Conservation (phyloP, 164 flowering plant species). For the Dillenia suffruticosa region DNA sequence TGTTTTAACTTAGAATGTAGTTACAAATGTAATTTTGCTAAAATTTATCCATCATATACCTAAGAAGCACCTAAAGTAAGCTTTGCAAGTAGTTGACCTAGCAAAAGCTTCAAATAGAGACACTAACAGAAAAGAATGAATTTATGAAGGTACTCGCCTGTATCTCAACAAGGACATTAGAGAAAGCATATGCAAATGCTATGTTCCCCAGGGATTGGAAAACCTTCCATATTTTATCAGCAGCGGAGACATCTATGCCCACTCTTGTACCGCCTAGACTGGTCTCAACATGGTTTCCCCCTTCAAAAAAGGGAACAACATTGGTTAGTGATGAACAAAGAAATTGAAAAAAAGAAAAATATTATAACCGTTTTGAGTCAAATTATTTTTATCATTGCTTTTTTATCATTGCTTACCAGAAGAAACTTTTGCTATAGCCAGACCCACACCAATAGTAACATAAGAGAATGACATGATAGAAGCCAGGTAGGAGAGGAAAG, state of each 20-base stretch:
- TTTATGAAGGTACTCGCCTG: conserved; percentile 19
- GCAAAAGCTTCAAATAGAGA: too few relatives aligned
- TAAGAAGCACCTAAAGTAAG: too few relatives aligned
- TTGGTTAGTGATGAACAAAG: not conserved
- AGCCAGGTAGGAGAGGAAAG: conserved; percentile 54
- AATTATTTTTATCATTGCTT: too few relatives aligned
- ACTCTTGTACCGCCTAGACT: conserved; percentile 21
- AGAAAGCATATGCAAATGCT: conserved; percentile 38
- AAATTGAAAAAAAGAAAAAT: not conserved
- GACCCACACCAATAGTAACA: conserved; percentile 56
- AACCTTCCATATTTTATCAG: conserved; percentile 25
- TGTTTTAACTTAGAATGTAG: too few relatives aligned
- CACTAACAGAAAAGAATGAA: too few relatives aligned
- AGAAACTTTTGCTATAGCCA: conserved; percentile 43
- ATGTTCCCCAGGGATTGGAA: conserved; percentile 37
- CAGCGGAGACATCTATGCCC: conserved; percentile 16
- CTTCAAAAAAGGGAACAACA: conserved; percentile 1
- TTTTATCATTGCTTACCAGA: conserved; percentile 16
- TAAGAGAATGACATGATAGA: conserved; percentile 71
- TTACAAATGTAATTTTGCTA: too few relatives aligned
- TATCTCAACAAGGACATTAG: conserved; percentile 31
- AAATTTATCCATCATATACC: too few relatives aligned
- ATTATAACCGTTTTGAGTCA: too few relatives aligned
- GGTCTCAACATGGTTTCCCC: conserved; percentile 16
- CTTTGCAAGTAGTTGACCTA: too few relatives aligned